A percentile compares a stretch with the other conserved stretches of the same genome.
These are phyloP conservation scores for Globisporangium rhizosaccharum DNA, from an alignment of 352 stramenopile genomes.

Conservation along the genomic window DNA sequence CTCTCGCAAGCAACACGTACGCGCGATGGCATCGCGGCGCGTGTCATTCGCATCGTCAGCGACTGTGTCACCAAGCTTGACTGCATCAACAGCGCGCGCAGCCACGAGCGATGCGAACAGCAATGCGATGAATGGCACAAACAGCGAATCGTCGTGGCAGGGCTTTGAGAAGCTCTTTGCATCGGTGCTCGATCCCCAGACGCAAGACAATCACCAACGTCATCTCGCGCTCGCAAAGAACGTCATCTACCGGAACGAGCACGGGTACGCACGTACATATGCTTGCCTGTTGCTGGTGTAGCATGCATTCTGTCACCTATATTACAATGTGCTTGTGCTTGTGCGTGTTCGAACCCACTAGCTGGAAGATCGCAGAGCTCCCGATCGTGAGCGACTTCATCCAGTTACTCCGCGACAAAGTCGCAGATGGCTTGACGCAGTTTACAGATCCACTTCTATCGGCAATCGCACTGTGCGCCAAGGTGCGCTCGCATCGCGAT, in stretches of 20 bases:
- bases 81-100: too few relatives aligned
- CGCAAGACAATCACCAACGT: slow-evolving; percentile 49
- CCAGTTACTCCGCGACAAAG: slow-evolving; percentile 46
- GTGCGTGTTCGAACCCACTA: slow-evolving; percentile 11
- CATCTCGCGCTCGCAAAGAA: slow-evolving; percentile 76
- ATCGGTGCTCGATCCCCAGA: slow-evolving; percentile 56
- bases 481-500: slow-evolving; percentile 20
- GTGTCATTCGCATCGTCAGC: neutral
- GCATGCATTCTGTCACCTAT: too few relatives aligned
- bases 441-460: slow-evolving; percentile 39
- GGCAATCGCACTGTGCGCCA: slow-evolving; percentile 33
- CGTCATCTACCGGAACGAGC: slow-evolving; percentile 67
- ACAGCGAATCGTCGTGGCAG: slow-evolving; percentile 22
- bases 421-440: slow-evolving; percentile 32
- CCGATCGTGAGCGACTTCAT: slow-evolving; percentile 59
- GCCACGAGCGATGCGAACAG: neutral
- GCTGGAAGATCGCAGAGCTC: slow-evolving; percentile 67
- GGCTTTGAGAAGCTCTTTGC: slow-evolving; percentile 67
- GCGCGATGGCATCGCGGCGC: slow-evolving; percentile 5
- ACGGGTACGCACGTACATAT: slow-evolving; percentile 24
- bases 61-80: too few relatives aligned
- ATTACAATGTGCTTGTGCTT: too few relatives aligned
- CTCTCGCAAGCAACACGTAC: neutral
- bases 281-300: too few relatives aligned
- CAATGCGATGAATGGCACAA: neutral